Base-by-base conservation (phyloP, 75 land plant species). In the Picea glauca region DNA sequence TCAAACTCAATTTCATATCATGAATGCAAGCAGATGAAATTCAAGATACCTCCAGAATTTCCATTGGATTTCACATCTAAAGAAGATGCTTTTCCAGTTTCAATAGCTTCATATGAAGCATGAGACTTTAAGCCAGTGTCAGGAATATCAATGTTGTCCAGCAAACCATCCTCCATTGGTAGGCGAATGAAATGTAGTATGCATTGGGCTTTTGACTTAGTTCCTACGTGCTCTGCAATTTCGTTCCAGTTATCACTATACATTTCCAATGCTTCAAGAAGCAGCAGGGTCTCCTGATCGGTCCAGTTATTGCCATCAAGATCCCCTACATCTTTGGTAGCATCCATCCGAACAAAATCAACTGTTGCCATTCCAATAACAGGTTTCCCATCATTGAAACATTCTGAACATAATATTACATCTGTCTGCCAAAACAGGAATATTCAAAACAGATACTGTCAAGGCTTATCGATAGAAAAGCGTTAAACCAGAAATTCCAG, bases 141-240 rank as follows among this genome's bases (percentile, higher is more conserved):
- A 14, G 93, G 89, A 67, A 87, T 75, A 62, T 89, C 87, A 76
- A 91, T 76, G 76, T 75, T 87, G 75, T 94, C 95, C 43, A 94
- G 81, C 54, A 93, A 79, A 38, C 92, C 87, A 79, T 93, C 92
- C 77, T 94, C 99, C 84, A 97, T 82, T 32, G 99, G 98, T 58
- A 97, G 74, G 54, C 93, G 88, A 23, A 97, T 82, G 63, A 97
- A 97, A 79, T 97, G 99, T 33, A 92, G 83, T 15, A 97, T 97
- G 83, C 99, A 97, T 68, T 97, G 99, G 54, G 98, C 92, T 84
- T 97, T 97, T 75, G 98, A 93, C 80, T 97, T 97, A 15, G 94
- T 87, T 4, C 90, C 95, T 21, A 97, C 99, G 84, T 97, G 92
- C 58, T 94, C 98, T 21, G 98, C 95, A 79, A 97, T 97, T 77